These are phyloP conservation scores for Lodderomyces oxycetoniae DNA, from an alignment of 1,139 yeast species.

Conservation along the genomic window DNA sequence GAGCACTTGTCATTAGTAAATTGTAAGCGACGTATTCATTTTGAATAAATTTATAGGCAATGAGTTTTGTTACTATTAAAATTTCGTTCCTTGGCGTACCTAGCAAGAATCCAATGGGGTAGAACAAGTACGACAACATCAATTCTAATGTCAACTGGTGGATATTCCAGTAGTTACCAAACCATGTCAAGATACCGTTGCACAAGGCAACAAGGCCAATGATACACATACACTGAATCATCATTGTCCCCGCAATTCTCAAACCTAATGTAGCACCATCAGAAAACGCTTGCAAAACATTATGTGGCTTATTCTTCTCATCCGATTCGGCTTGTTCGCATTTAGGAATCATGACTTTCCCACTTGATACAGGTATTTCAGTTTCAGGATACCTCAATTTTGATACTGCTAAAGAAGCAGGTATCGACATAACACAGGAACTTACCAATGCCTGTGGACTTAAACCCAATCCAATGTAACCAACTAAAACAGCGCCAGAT, in stretches of 20 bases:
- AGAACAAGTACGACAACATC: slow-evolving; percentile 54
- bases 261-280: slow-evolving; percentile 62
- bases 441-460: slow-evolving; percentile 62
- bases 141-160: slow-evolving; percentile 48
- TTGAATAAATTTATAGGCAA: slow-evolving; percentile 58
- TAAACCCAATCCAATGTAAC: slow-evolving; percentile 62
- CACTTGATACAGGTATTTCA: slow-evolving; percentile 51
- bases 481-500: slow-evolving; percentile 62
- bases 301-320: slow-evolving; percentile 35
- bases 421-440: slow-evolving; percentile 69
- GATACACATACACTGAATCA: slow-evolving; percentile 60
- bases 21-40: slow-evolving; percentile 61
- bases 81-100: slow-evolving; percentile 60
- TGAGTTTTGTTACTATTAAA: slow-evolving; percentile 46
- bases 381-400: slow-evolving; percentile 61
- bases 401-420: slow-evolving; percentile 61
- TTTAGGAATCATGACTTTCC: slow-evolving; percentile 46
- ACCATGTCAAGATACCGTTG: slow-evolving; percentile 59
- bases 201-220: slow-evolving; percentile 57
- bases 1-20: slow-evolving; percentile 38
- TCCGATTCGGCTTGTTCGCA: slow-evolving; percentile 21
- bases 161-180: slow-evolving; percentile 62
- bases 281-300: slow-evolving; percentile 61
- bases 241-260: slow-evolving; percentile 54
- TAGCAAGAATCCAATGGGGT: slow-evolving; percentile 58